A percentile compares a stretch with the other conserved stretches of the same genome.
Evolutionary conservation across 805 yeast species (phyloP).

Genomic region (Metschnikowia kofuensis): DNA sequence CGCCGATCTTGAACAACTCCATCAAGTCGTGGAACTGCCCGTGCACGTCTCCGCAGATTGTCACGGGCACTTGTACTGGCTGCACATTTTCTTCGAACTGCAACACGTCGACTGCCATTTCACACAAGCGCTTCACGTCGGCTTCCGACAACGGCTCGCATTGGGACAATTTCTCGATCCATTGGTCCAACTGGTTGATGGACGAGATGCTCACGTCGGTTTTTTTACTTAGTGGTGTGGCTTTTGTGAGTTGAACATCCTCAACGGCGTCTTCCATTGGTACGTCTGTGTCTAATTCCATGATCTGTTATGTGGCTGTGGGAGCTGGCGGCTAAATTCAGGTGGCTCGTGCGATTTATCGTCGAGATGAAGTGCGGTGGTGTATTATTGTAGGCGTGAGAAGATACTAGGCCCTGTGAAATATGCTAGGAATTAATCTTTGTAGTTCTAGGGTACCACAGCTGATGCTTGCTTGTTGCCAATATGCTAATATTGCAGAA

Average conservation of each 20-base stretch:
- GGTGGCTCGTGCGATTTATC: no score
- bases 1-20: constrained; percentile 88
- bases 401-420: no score
- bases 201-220: constrained; percentile 32
- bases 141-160: constrained; percentile 82
- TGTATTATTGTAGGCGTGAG: no score
- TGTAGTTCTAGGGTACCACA: no score
- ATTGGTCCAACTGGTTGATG: constrained; percentile 72
- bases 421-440: no score
- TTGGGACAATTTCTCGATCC: constrained; percentile 77
- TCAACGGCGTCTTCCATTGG: constrained; percentile 79
- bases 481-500: no score
- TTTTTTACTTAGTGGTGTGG: constrained; percentile 36
- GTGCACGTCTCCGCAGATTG: constrained; percentile 96
- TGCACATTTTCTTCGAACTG: constrained; percentile 93
- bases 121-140: constrained; percentile 76
- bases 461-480: no score
- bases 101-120: constrained; percentile 87
- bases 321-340: no score
- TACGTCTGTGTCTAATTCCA: constrained; percentile 79
- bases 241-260: constrained; percentile 37
- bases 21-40: constrained; percentile 95
- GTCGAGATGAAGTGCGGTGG: no score
- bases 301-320: constrained; percentile 17
- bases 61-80: constrained; percentile 93